Evolutionary conservation across 306 rosid genomes (phyloP), one percentile per base, ranked within the genome.

Genomic region (Lablab purpureus): DNA sequence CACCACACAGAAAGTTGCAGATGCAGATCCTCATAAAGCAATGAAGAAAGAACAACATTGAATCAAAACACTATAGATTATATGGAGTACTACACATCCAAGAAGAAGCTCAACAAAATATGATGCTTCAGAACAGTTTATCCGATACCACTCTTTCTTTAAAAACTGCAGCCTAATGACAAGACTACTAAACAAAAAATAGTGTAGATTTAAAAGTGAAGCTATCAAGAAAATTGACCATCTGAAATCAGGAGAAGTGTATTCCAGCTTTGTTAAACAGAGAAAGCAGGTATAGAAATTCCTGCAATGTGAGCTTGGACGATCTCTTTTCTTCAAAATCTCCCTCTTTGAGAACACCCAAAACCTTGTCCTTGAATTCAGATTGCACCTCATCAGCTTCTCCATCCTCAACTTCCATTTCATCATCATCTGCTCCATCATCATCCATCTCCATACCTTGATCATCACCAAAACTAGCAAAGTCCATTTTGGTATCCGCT

Each of bases 241-340:
- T 32, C 11, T 30, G 34, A 34, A 79, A 74, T 92, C 87, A 94
- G 18, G 89, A 84, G 58, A 94, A 94, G 71, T 92, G 97, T 27
- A 92, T 89, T 73, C 93, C 97, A 69, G 92, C 91, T 79, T 91
- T 90, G 85, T 91, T 89, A 74, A 95, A 95, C 82, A 91, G 79
- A 52, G 97, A 85, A 47, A 92, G 97, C 49, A 95, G 65, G 75
- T 90, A 90, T 21, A 89, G 70, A 73, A 95, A 92, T 80, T 92
- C 97, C 32, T 91, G 93, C 41, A 95, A 76, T 4, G 90, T 83
- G 78, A 95, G 90, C 83, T 95, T 95, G 52, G 99, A 95, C 0
- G 99, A 90, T 74, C 97, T 91, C 82, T 95, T 89, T 12, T 91
- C 97, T 85, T 91, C 97, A 40, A 89, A 94, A 87, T 87, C 95